Conservation (phyloP, 768 basidiomycete species). For the Hortiboletus flavorubellus region DNA sequence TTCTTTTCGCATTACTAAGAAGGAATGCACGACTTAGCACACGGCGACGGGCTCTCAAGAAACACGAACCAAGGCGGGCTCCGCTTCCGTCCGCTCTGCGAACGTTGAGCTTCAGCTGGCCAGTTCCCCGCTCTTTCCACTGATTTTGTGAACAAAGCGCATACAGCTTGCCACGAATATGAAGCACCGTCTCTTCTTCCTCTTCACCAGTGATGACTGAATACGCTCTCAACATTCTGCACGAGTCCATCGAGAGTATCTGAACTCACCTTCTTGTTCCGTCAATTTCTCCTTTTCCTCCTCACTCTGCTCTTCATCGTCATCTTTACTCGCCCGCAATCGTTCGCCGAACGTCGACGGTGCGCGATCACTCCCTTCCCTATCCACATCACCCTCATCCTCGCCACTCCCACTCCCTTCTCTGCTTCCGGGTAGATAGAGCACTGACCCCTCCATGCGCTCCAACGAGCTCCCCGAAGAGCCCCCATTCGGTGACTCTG, state of each 20-base stretch:
- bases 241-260: background rate
- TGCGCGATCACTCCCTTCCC: constrained; percentile 31
- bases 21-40: constrained; percentile 6
- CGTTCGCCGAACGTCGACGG: constrained; percentile 58
- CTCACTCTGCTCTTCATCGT: constrained; percentile 46
- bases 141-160: constrained; percentile 51
- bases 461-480: constrained; percentile 46
- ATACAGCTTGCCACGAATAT: constrained; percentile 76
- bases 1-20: constrained; percentile 80
- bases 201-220: constrained; percentile 78
- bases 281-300: constrained; percentile 47
- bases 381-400: constrained; percentile 40
- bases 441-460: constrained; percentile 26
- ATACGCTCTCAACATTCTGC: constrained; percentile 3
- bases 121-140: constrained; percentile 80
- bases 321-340: constrained; percentile 59
- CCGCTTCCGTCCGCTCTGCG: constrained; percentile 58
- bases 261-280: constrained; percentile 62
- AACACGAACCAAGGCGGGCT: constrained; percentile 57
- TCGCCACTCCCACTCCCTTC: constrained; percentile 37
- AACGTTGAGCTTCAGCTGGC: constrained; percentile 68
- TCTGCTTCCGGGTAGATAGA: constrained; percentile 37
- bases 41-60: background rate
- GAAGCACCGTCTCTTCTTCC: constrained; percentile 72
- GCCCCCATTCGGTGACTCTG: constrained; percentile 45